phyloP scores from a whole-genome alignment of 768 basidiomycete genomes.

The Leccinum truebloodii region DNA sequence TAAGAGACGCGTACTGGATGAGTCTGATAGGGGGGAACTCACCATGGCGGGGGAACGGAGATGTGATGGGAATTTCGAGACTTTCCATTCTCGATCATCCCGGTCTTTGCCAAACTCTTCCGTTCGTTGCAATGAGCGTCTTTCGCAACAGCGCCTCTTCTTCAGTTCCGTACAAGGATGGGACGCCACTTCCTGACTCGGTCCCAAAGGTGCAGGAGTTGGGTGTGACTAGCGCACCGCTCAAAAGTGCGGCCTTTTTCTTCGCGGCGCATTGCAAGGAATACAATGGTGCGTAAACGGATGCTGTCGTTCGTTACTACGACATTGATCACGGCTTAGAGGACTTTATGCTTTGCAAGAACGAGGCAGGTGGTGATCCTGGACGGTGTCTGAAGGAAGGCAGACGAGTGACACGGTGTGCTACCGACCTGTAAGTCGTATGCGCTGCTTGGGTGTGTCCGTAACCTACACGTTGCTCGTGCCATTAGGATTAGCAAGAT shows the following conservation, averaged over 20 bases:
- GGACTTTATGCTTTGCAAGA: slow-evolving; percentile 98
- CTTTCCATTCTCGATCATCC: slow-evolving; percentile 24
- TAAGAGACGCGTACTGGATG: not conserved
- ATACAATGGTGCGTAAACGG: slow-evolving; percentile 81
- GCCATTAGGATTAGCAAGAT: slow-evolving; percentile 81
- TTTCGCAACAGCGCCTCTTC: slow-evolving; percentile 51
- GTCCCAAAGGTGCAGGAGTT: slow-evolving; percentile 85
- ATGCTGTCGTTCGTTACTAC: not conserved
- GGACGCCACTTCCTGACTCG: slow-evolving; percentile 62
- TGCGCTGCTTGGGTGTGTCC: not conserved
- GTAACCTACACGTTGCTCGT: not conserved
- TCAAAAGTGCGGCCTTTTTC: slow-evolving; percentile 97
- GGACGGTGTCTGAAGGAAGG: slow-evolving; percentile 96
- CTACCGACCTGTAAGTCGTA: slow-evolving; percentile 80
- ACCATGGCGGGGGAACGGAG: slow-evolving; percentile 20
- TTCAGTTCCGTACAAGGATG: slow-evolving; percentile 56
- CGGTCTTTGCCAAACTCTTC: slow-evolving; percentile 14
- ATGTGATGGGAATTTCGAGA: slow-evolving; percentile 21
- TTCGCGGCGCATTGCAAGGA: slow-evolving; percentile 95
- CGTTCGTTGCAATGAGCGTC: slow-evolving; percentile 44
- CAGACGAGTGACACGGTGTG: slow-evolving; percentile 91
- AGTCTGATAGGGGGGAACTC: not conserved
- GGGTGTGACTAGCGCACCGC: slow-evolving; percentile 85
- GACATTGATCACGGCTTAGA: slow-evolving; percentile 44
- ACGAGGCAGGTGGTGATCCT: slow-evolving; percentile 79